Evolutionary conservation across 2,329 filamentous ascomycete species (phyloP), one percentile per base, ranked within the genome.

Genomic region (Hymenoscyphus linearis): DNA sequence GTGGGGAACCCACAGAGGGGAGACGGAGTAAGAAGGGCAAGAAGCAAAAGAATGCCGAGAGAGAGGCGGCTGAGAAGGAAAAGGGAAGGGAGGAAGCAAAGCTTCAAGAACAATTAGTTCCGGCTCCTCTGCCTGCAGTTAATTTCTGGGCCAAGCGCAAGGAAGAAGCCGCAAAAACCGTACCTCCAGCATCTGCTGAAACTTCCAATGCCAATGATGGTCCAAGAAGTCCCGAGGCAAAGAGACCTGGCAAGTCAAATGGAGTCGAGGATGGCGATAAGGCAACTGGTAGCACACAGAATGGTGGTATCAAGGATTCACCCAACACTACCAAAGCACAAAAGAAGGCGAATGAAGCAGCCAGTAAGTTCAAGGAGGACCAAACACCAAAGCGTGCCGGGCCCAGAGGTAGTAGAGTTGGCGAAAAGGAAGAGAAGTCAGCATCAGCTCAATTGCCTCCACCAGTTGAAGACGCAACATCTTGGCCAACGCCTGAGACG

Each of bases 401-500:
- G 47, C 64, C 69, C 52, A 70, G 69, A 60, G 71, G 70, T 26
- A 71, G 64, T 60, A 69, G 67, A 62, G 53, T 37, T 5, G 47
- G 31, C 34, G 71, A 74, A 37, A 73, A 68, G 57, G 73, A 72
- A 60, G 73, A 72, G 58, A 74, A 73, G 60, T 57, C 60, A 52
- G 56, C 66, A 25, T 54, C 62, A n/a, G 72, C 72, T 14, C 70
- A 74, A 53, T 72, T 77, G 50, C 79, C 84, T 36, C 90, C 90
- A 27, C 82, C 90, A 2, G 88, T 91, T 54, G 86, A 84, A 62
- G 93, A 98, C 74, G 82, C 90, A 56, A 79, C 85, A 58, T 86
- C 86, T 22, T 99, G 95, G 95, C 95, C 95, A 16, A 98, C 93
- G 2, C 92, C 92, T 0, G 91, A 96, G 68, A 87, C 82, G 56